Evolutionary conservation across 177 flowering plant genomes (phyloP), one percentile per base, ranked within the genome.

Genomic region (Telopea speciosissima): DNA sequence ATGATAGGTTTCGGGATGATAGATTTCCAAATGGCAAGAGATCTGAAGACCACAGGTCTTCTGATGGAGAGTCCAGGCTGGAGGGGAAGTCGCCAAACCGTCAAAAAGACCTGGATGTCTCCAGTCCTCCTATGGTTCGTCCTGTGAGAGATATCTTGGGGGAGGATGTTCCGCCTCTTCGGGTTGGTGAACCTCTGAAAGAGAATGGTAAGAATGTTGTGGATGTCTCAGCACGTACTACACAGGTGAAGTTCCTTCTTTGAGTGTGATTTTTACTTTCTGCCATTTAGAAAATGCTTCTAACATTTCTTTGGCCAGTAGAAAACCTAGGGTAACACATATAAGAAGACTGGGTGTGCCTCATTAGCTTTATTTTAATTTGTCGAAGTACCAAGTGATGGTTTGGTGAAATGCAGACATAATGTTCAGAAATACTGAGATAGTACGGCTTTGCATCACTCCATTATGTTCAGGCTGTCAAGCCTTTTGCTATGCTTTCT

Each of bases 71-170:
- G 66, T 79, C 87, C 8, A 86, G 75, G 76, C 65, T 77, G 56
- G 97, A 79, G 69, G 85, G 81, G 68, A 83, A 79, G 62, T 95
- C 97, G 61, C 98, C 98, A 70, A 93, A 85, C 67, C 77, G 63
- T 74, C 85, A 79, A 68, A 89, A 82, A 74, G 89, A 89, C 72
- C 9, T 68, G 17, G 86, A 79, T 66, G 24, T 72, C 1, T 78
- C 93, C 24, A 91, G 96, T 74, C 96, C 93, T 33, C 95, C 98
- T 13, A 63, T 85, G 54, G 90, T 87, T 40, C 89, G 92, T 21
- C 98, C 98, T 70, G 94, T 93, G 67, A 86, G 97, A 79, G 99
- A 95, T 56, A 91, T 91, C 59, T 75, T 95, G 78, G 96, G 98
- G 24, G 95, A 91, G 22, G 87, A 83, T 84, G 83, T 82, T 36